phyloP scores from a whole-genome alignment of 345 rosid species.

The Microcos paniculata region DNA sequence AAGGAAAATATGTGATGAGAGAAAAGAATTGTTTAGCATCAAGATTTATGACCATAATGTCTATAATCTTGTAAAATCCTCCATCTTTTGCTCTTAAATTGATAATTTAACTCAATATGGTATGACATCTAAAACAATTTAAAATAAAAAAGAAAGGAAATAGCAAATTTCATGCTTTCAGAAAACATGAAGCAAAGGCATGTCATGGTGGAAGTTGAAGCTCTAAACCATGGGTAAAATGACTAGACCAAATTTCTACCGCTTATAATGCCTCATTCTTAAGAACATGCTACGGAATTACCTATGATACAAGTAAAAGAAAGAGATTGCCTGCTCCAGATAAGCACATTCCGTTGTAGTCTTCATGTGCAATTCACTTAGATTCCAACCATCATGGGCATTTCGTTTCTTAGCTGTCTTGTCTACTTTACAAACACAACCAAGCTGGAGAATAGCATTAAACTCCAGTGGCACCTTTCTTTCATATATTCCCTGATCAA shows the following conservation, averaged over 20 bases:
- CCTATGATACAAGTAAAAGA: constrained; percentile 90
- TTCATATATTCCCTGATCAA: constrained; percentile 86
- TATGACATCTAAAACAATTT: background rate
- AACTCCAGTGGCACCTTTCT: constrained; percentile 76
- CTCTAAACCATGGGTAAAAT: background rate
- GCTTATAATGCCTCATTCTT: constrained; percentile 2
- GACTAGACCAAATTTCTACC: background rate
- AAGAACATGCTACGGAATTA: constrained; percentile 25
- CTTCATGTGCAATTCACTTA: constrained; percentile 82
- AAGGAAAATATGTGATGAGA: background rate
- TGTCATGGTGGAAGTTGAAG: background rate
- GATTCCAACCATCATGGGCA: constrained; percentile 78
- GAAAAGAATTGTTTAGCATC: background rate
- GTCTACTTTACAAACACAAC: constrained; percentile 91
- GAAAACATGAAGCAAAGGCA: background rate
- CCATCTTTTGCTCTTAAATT: background rate
- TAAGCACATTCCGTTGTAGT: constrained; percentile 88
- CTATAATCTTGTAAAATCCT: background rate
- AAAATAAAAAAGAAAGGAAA: background rate
- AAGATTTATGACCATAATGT: background rate
- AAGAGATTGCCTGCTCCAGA: constrained; percentile 71
- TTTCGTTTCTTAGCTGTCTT: constrained; percentile 60
- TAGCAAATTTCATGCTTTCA: background rate
- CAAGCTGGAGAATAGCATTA: constrained; percentile 79
- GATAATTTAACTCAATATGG: background rate